Percentiles rank a stretch among this genome's conserved stretches.
Evolutionary conservation across 225 moss, liverwort and hornwort species (phyloP).

Genomic region (Marchantia paleacea): DNA sequence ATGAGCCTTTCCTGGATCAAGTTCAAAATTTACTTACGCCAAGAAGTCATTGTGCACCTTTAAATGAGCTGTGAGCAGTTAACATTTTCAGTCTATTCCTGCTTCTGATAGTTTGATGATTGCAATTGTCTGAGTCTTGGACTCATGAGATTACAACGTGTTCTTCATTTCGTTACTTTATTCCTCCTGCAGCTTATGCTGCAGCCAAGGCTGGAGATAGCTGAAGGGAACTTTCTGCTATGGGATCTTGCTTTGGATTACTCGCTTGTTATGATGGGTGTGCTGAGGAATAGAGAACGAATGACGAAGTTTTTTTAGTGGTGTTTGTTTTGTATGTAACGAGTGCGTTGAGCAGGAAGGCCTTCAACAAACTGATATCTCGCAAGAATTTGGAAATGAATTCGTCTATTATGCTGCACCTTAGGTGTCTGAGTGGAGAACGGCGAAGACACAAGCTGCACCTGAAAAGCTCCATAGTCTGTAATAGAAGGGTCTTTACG

Average conservation of each 20-base stretch:
- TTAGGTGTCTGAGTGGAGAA: too few species aligned
- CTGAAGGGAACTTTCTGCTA: background rate
- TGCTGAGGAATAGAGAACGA: background rate
- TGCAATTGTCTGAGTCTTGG: background rate
- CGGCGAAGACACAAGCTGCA: constrained; percentile 22
- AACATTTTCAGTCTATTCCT: too few species aligned
- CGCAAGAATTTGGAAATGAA: background rate
- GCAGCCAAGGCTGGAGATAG: background rate
- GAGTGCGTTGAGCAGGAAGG: background rate
- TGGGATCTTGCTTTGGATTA: background rate
- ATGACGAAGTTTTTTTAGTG: background rate
- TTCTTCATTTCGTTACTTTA: background rate
- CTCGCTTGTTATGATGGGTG: background rate
- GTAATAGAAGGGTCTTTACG: constrained; percentile 67
- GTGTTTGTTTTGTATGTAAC: background rate
- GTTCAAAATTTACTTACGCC: background rate
- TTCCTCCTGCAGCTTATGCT: background rate
- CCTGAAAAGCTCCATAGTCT: constrained; percentile 77
- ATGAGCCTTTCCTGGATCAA: background rate
- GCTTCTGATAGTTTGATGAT: background rate
- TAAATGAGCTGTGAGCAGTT: too few species aligned
- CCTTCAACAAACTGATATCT: background rate
- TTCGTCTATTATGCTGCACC: constrained; percentile 1
- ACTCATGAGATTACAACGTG: background rate
- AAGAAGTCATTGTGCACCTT: background rate